Conservation (phyloP, 495 filamentous ascomycete species). For the Aspergillus incahuasiensis region DNA sequence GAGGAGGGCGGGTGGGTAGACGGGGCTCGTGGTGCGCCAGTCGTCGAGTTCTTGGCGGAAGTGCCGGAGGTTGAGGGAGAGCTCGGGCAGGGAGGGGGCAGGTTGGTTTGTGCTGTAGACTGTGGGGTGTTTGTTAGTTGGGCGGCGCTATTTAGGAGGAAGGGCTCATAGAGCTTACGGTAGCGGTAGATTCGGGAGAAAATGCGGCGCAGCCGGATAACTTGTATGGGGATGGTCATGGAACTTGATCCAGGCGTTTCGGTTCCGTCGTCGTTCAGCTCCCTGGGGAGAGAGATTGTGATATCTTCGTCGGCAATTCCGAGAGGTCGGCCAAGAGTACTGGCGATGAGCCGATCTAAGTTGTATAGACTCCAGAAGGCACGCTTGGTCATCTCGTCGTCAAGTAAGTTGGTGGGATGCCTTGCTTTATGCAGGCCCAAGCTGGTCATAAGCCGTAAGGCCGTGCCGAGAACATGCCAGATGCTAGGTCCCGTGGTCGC, state of each 20-base stretch:
- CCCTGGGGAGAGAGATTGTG: constrained; percentile 38
- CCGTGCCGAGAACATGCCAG: constrained; percentile 49
- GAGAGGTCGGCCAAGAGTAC: constrained; percentile 46
- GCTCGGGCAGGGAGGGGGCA: constrained; percentile 32
- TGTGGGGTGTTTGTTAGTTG: constrained; percentile 14
- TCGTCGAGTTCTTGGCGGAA: constrained; percentile 48
- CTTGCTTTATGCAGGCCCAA: constrained; percentile 46
- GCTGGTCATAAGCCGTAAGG: constrained; percentile 45
- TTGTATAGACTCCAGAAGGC: constrained; percentile 53
- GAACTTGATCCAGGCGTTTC: constrained; percentile 36
- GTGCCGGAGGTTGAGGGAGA: constrained; percentile 29
- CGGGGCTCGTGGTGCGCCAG: constrained; percentile 38
- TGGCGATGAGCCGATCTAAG: constrained; percentile 46
- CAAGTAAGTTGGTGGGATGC: constrained; percentile 27
- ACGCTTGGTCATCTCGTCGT: constrained; percentile 47
- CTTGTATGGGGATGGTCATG: constrained; percentile 48
- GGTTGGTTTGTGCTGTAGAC: constrained; percentile 42
- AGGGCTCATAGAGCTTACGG: constrained; percentile 34
- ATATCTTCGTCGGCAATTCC: constrained; percentile 50
- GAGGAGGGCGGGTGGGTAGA: constrained; percentile 38
- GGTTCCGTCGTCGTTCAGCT: constrained; percentile 42
- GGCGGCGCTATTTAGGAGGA: neutral
- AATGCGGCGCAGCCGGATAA: constrained; percentile 45
- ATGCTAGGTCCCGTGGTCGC: constrained; percentile 47
- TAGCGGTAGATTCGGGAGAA: constrained; percentile 46